phyloP scores from a whole-genome alignment of 2,329 filamentous ascomycete species.

The Dactylonectria macrodidyma region DNA sequence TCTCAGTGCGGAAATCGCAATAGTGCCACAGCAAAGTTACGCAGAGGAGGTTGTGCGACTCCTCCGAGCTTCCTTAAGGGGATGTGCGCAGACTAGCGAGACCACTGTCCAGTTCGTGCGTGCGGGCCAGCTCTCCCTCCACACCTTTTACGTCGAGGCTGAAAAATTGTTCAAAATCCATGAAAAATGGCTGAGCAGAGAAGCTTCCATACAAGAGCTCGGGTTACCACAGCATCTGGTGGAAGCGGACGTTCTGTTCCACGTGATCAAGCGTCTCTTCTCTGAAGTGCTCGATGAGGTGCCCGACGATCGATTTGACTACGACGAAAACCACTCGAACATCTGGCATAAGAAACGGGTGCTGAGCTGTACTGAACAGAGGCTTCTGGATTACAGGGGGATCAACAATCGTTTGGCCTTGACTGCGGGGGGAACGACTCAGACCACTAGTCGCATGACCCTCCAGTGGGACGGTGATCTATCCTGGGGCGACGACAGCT shows the following conservation, averaged over 20 bases:
- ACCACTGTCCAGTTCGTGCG: constrained; percentile 19
- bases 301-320: neutral
- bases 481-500: neutral
- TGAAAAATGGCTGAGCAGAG: constrained; percentile 24
- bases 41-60: constrained; percentile 6
- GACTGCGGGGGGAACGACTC: neutral
- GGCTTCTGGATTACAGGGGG: neutral
- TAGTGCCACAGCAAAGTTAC: constrained; percentile 10
- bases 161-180: constrained; percentile 18
- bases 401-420: neutral
- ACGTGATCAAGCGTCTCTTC: constrained; percentile 5
- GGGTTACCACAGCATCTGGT: neutral
- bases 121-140: neutral
- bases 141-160: neutral
- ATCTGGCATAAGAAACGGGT: neutral
- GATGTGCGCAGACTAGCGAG: neutral
- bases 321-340: neutral
- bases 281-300: constrained; percentile 14
- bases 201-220: neutral
- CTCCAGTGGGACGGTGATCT: neutral
- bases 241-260: neutral
- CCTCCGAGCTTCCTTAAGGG: constrained; percentile 18
- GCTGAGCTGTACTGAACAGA: constrained; percentile 13
- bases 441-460: neutral
- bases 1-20: neutral